Percentiles rank a stretch among this genome's conserved stretches.
Conservation (phyloP, 176 grass and related monocot species). For the Avena atlantica region DNA sequence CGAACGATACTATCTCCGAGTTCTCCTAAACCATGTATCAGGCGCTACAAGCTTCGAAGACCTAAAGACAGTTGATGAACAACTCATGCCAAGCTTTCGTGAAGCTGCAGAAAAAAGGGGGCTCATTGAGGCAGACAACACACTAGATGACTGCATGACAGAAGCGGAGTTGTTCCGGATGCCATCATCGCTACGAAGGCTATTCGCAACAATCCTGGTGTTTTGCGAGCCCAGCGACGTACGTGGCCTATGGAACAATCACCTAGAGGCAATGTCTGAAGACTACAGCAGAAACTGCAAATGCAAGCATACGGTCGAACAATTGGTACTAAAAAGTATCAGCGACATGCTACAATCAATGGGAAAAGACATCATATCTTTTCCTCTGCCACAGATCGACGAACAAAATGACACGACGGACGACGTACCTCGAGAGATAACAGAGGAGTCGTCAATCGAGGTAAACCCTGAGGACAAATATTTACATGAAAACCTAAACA, state of each 20-base stretch:
- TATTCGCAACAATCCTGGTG: too few species aligned
- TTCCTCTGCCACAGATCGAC: background rate
- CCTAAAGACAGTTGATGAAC: background rate
- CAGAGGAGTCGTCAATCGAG: background rate
- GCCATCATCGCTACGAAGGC: background rate
- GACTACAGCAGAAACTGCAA: too few species aligned
- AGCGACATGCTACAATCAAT: too few species aligned
- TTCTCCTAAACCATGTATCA: background rate
- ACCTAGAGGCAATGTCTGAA: too few species aligned
- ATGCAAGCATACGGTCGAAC: too few species aligned
- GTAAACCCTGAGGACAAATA: background rate
- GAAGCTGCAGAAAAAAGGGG: background rate
- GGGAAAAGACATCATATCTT: too few species aligned
- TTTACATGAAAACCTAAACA: background rate
- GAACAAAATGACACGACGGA: background rate
- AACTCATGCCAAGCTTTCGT: background rate
- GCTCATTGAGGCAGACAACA: background rate
- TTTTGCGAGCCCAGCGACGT: too few species aligned
- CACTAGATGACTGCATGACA: background rate
- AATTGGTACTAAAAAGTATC: too few species aligned
- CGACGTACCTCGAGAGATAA: background rate
- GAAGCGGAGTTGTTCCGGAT: background rate
- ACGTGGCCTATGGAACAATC: background rate
- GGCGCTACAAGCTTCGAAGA: background rate
- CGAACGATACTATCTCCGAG: background rate